Evolutionary conservation across 2,329 filamentous ascomycete species (phyloP).

Genomic region (Beauveria asiatica): DNA sequence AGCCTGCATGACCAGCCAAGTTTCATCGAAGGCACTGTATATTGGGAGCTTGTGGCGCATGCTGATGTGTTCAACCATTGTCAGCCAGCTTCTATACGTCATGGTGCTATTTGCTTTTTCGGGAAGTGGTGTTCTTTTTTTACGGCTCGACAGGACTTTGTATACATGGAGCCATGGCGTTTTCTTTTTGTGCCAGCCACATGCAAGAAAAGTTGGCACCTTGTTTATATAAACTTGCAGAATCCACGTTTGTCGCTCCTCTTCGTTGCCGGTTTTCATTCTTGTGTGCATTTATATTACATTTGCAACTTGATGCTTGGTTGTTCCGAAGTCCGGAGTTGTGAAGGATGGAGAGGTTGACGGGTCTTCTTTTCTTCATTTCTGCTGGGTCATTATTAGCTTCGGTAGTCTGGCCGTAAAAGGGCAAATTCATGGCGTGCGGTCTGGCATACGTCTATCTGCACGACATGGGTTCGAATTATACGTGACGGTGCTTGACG

Average conservation of each 20-base stretch:
- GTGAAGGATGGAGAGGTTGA: not conserved
- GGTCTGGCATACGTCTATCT: not conserved
- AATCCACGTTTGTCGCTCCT: not conserved
- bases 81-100: not conserved
- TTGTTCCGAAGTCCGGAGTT: not conserved
- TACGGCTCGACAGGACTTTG: not conserved
- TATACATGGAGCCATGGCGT: constrained; percentile 7
- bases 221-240: constrained; percentile 7
- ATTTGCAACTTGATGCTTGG: not conserved
- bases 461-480: no score
- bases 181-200: not conserved
- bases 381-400: not conserved
- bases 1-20: not conserved
- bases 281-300: not conserved
- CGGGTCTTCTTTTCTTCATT: not conserved
- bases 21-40: not conserved
- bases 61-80: constrained; percentile 12
- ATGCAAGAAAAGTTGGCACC: not conserved
- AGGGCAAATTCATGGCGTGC: not conserved
- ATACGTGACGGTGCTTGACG: not conserved
- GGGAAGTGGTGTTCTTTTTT: not conserved
- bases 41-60: constrained; percentile 4
- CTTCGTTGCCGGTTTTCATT: not conserved
- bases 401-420: not conserved
- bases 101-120: not conserved